Evolutionary conservation across 2,329 filamentous ascomycete genomes (phyloP).

Genomic region (Coniochaeta sp.): DNA sequence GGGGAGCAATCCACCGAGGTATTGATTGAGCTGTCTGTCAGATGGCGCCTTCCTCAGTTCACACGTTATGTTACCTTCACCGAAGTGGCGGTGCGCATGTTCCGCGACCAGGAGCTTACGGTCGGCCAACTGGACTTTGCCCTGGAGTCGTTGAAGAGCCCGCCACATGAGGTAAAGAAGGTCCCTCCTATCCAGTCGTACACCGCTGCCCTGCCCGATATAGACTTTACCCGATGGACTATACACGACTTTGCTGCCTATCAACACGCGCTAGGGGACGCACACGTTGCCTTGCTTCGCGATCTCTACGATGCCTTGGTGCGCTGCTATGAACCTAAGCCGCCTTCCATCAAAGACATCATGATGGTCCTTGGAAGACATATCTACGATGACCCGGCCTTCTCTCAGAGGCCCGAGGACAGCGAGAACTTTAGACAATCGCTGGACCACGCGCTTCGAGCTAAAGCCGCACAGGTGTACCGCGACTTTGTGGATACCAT

Average conservation of each 20-base stretch:
- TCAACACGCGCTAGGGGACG: conserved; percentile 62
- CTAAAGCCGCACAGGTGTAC: conserved; percentile 75
- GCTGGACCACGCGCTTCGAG: conserved; percentile 63
- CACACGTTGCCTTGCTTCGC: conserved; percentile 77
- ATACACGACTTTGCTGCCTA: conserved; percentile 63
- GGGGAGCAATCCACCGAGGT: conserved; percentile 78
- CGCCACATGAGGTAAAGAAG: conserved; percentile 59
- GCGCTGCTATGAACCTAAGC: conserved; percentile 83
- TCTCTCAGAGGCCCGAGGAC: conserved; percentile 63
- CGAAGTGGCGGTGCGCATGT: conserved; percentile 80
- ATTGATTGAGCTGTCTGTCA: conserved; percentile 73
- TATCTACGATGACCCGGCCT: conserved; percentile 70
- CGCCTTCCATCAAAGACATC: conserved; percentile 70
- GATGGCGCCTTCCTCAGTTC: conserved; percentile 84
- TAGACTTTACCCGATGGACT: conserved; percentile 58
- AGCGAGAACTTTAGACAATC: conserved; percentile 64
- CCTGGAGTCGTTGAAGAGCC: conserved; percentile 74
- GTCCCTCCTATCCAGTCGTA: conserved; percentile 47
- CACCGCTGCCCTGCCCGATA: conserved; percentile 43
- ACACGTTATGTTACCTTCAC: conserved; percentile 74
- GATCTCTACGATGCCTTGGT: conserved; percentile 86
- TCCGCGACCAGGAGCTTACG: conserved; percentile 72
- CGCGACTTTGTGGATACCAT: conserved; percentile 69
- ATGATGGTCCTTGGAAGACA: conserved; percentile 78
- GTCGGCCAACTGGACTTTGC: conserved; percentile 76